These are phyloP conservation scores for Kodamaea leandrae DNA, from an alignment of 805 yeast species.

Conservation along the genomic window DNA sequence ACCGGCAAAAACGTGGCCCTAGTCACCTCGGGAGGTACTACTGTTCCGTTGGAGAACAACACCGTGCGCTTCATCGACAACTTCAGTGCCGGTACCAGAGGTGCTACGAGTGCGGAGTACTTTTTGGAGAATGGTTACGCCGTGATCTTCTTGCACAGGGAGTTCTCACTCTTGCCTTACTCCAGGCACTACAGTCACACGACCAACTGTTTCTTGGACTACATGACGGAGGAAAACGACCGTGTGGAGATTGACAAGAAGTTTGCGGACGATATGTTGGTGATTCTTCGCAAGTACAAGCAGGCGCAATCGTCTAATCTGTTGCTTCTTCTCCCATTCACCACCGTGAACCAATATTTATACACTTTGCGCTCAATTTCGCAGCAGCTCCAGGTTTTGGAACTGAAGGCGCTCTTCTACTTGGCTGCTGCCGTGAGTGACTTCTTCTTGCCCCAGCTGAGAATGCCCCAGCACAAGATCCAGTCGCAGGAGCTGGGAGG, in stretches of 20 bases:
- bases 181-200: slow-evolving; percentile 87
- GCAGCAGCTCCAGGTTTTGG: slow-evolving; percentile 52
- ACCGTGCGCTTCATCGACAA: slow-evolving; percentile 96
- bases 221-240: slow-evolving; percentile 58
- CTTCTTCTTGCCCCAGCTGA: slow-evolving; percentile 83
- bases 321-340: slow-evolving; percentile 77
- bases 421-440: slow-evolving; percentile 98
- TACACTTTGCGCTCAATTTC: slow-evolving; percentile 76
- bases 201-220: slow-evolving; percentile 82
- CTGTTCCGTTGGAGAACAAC: slow-evolving; percentile 95
- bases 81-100: slow-evolving; percentile 96
- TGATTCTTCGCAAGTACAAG: slow-evolving; percentile 55
- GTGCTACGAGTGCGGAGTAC: slow-evolving; percentile 93
- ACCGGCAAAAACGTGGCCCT: slow-evolving; percentile 59
- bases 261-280: slow-evolving; percentile 59
- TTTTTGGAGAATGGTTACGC: slow-evolving; percentile 84
- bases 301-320: slow-evolving; percentile 48
- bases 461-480: slow-evolving; percentile 90
- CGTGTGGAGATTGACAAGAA: slow-evolving; percentile 59
- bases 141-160: slow-evolving; percentile 89
- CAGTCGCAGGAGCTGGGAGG: slow-evolving; percentile 74
- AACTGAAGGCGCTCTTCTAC: slow-evolving; percentile 67
- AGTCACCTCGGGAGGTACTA: slow-evolving; percentile 96
- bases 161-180: slow-evolving; percentile 87
- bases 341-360: slow-evolving; percentile 91